Evolutionary conservation across 2,329 filamentous ascomycete genomes (phyloP).

Genomic region (Ophiosphaerella narmari): DNA sequence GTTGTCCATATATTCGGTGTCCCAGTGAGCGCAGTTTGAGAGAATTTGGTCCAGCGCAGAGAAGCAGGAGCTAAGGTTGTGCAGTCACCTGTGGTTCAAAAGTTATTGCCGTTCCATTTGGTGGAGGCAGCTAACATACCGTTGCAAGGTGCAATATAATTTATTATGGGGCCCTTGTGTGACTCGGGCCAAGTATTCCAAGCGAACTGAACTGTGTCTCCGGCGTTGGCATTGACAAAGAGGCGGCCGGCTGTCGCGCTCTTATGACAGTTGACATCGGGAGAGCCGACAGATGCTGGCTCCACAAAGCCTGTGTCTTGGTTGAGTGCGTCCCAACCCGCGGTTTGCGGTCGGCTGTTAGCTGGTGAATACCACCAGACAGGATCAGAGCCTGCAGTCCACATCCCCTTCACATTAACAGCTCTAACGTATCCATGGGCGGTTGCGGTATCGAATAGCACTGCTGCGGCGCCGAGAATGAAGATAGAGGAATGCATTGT

Average conservation of each 20-base stretch:
- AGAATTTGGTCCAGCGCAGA: constrained; percentile 44
- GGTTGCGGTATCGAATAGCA: constrained; percentile 25
- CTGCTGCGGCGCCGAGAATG: constrained; percentile 22
- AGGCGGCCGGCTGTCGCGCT: constrained; percentile 38
- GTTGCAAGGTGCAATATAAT: constrained; percentile 46
- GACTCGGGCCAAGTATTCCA: constrained; percentile 45
- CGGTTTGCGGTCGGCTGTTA: constrained; percentile 29
- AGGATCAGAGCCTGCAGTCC: constrained; percentile 37
- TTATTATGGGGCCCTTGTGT: constrained; percentile 46
- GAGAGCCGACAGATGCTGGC: constrained; percentile 28
- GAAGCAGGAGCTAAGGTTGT: constrained; percentile 27
- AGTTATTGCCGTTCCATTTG: neutral
- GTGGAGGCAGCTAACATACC: constrained; percentile 13
- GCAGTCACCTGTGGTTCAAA: constrained; percentile 33
- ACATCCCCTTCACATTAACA: constrained; percentile 28
- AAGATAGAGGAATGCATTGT: constrained; percentile 25
- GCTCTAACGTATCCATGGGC: constrained; percentile 40
- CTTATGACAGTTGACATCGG: constrained; percentile 48
- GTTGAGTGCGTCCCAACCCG: constrained; percentile 44
- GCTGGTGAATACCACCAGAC: constrained; percentile 38
- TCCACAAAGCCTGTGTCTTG: constrained; percentile 46
- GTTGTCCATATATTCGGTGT: constrained; percentile 41
- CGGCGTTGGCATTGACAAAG: constrained; percentile 42
- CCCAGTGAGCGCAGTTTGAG: constrained; percentile 27
- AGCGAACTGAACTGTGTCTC: constrained; percentile 37